These are phyloP conservation scores for Teunomyces lycoperdinae DNA, from an alignment of 805 yeast species.

Conservation along the genomic window DNA sequence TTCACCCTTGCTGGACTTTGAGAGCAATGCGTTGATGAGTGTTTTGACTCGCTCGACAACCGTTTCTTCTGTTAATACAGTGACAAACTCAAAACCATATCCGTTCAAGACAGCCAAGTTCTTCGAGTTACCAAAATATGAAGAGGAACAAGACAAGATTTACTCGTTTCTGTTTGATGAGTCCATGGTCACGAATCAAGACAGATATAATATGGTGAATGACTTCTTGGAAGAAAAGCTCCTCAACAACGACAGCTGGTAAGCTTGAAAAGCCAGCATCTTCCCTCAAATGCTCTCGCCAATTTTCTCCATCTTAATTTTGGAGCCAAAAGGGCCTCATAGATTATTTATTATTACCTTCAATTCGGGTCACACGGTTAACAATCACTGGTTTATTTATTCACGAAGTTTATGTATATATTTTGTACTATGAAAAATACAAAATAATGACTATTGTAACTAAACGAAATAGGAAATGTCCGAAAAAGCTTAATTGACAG, in stretches of 20 bases:
- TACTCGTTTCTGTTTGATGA: slow-evolving; percentile 21
- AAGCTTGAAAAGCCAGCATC: neutral
- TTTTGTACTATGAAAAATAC: neutral
- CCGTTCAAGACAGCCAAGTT: slow-evolving; percentile 20
- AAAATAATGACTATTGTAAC: neutral
- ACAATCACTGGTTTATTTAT: neutral
- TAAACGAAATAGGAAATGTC: too few relatives aligned
- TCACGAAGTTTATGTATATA: slow-evolving; percentile 8
- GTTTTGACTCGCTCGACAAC: slow-evolving; percentile 42
- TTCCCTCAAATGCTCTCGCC: too few relatives aligned
- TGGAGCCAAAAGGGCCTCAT: neutral
- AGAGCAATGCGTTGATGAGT: slow-evolving; percentile 35
- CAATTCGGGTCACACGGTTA: slow-evolving; percentile 2
- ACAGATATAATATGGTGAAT: slow-evolving; percentile 38
- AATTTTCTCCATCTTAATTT: neutral
- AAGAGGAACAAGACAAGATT: slow-evolving; percentile 12
- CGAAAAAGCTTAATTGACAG: slow-evolving; percentile 7
- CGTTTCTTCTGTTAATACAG: slow-evolving; percentile 20
- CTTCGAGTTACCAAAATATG: slow-evolving; percentile 34
- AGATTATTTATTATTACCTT: slow-evolving; percentile 7
- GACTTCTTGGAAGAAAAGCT: slow-evolving; percentile 41
- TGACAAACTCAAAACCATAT: slow-evolving; percentile 8
- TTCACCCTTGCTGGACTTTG: slow-evolving; percentile 33
- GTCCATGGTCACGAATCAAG: slow-evolving; percentile 15
- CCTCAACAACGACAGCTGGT: slow-evolving; percentile 28